Conservation (phyloP, 352 stramenopile genomes). For the Phytopythium boreale region DNA sequence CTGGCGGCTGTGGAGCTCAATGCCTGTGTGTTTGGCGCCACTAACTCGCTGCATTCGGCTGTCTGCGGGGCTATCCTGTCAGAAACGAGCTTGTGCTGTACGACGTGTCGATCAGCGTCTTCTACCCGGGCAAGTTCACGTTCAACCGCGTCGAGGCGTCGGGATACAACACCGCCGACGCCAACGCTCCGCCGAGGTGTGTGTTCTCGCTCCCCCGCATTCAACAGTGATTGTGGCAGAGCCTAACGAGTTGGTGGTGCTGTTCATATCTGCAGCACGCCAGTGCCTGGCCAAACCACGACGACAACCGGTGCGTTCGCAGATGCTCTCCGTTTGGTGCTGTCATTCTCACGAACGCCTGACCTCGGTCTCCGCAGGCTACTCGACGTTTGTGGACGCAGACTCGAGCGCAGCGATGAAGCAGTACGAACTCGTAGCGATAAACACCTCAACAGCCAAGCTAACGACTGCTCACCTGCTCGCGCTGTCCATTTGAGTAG, state of each 20-base stretch:
- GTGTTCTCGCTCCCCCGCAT: background rate
- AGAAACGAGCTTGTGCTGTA: slow-evolving; percentile 67
- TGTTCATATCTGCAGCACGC: slow-evolving; percentile 1
- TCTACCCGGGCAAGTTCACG: slow-evolving; percentile 79
- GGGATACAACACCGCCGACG: background rate
- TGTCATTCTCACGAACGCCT: background rate
- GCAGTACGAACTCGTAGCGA: slow-evolving; percentile 6
- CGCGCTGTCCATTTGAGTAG: slow-evolving; percentile 8
- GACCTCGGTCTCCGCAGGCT: slow-evolving; percentile 16
- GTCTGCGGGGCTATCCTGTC: background rate
- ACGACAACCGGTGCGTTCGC: slow-evolving; percentile 1
- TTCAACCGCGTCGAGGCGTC: slow-evolving; percentile 14
- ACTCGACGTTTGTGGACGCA: slow-evolving; percentile 31
- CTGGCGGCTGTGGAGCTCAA: slow-evolving; percentile 27
- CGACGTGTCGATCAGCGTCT: slow-evolving; percentile 81
- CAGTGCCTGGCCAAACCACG: background rate
- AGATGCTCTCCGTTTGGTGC: background rate
- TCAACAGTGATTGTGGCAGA: background rate
- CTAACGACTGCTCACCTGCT: background rate
- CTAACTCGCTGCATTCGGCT: background rate
- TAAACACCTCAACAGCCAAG: background rate
- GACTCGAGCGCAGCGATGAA: background rate
- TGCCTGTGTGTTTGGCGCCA: background rate
- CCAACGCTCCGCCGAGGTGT: background rate
- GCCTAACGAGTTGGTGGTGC: background rate